These are phyloP conservation scores for Globisporangium solare DNA, from an alignment of 352 stramenopile genomes.

Conservation along the genomic window DNA sequence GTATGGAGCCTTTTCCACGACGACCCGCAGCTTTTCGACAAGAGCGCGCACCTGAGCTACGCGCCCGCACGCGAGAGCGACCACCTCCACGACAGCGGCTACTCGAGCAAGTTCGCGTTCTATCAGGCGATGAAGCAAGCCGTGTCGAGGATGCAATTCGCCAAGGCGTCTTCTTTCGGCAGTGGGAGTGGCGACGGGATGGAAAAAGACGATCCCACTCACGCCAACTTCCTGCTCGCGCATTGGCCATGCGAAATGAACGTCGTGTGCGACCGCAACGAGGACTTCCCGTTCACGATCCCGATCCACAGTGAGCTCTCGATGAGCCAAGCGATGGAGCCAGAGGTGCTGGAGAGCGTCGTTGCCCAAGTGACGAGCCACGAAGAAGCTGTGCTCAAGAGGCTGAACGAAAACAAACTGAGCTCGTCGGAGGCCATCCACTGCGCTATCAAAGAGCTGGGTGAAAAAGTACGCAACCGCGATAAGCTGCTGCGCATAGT, in stretches of 20 bases:
- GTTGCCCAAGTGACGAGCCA: conserved; percentile 3
- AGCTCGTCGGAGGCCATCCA: conserved; percentile 45
- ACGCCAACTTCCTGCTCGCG: conserved; percentile 39
- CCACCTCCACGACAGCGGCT: neutral
- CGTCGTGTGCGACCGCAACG: conserved; percentile 30
- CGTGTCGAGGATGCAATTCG: conserved; percentile 28
- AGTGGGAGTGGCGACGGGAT: conserved; percentile 5
- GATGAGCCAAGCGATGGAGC: neutral
- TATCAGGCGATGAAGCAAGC: conserved; percentile 32
- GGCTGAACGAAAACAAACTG: conserved; percentile 34
- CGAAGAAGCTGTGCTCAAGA: conserved; percentile 45
- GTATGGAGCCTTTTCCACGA: conserved; percentile 24
- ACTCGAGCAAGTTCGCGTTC: conserved; percentile 22
- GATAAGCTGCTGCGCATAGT: conserved; percentile 31
- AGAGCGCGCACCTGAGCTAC: conserved; percentile 20
- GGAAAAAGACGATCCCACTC: conserved; percentile 14
- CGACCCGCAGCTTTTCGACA: conserved; percentile 26
- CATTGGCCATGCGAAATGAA: conserved; percentile 44
- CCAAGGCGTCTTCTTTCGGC: conserved; percentile 2
- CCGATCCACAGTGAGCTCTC: conserved; percentile 30
- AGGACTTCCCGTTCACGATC: conserved; percentile 35
- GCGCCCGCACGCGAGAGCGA: neutral
- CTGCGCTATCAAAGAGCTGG: conserved; percentile 33
- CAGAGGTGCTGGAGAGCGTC: neutral
- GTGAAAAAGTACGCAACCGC: conserved; percentile 20